Percentiles rank a stretch among this genome's conserved stretches.
Conservation (phyloP, 345 rosid species). For the Salix viminalis region DNA sequence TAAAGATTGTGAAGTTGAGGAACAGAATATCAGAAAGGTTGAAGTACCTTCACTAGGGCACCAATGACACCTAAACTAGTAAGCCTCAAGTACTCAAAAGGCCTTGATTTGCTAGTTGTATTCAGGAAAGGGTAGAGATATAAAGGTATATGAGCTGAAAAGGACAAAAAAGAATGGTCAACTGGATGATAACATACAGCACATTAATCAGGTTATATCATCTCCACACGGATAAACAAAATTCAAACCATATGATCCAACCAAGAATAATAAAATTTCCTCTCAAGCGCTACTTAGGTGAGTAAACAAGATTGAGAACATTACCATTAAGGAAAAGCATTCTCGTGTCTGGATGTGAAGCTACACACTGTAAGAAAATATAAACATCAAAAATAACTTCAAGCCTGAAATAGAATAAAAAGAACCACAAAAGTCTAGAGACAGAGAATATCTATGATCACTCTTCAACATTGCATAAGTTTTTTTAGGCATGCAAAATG, state of each 20-base stretch:
- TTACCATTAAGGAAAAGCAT: conserved; percentile 88
- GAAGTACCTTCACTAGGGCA: conserved; percentile 89
- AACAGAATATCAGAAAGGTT: conserved; percentile 2
- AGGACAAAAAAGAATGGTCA: conserved; percentile 1
- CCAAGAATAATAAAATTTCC: neutral
- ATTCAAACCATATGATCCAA: conserved; percentile 5
- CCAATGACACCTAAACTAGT: conserved; percentile 99
- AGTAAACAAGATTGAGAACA: conserved; percentile 18
- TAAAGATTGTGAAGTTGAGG: neutral
- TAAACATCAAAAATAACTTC: conserved; percentile 16
- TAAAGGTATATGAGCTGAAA: conserved; percentile 90
- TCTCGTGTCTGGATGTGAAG: conserved; percentile 95
- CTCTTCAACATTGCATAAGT: neutral
- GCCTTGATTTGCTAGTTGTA: conserved; percentile 92
- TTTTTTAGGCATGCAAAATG: neutral
- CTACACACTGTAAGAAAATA: conserved; percentile 77
- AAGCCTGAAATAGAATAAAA: neutral
- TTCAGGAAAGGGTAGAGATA: conserved; percentile 93
- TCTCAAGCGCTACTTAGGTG: neutral
- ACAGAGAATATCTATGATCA: neutral
- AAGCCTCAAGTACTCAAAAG: conserved; percentile 90
- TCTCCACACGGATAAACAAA: neutral
- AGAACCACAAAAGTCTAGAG: neutral
- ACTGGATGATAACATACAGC: neutral
- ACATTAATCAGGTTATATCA: neutral